Evolutionary conservation across 2,329 filamentous ascomycete species (phyloP), one percentile per base, ranked within the genome.

Genomic region (Plenodomus tracheiphilus): DNA sequence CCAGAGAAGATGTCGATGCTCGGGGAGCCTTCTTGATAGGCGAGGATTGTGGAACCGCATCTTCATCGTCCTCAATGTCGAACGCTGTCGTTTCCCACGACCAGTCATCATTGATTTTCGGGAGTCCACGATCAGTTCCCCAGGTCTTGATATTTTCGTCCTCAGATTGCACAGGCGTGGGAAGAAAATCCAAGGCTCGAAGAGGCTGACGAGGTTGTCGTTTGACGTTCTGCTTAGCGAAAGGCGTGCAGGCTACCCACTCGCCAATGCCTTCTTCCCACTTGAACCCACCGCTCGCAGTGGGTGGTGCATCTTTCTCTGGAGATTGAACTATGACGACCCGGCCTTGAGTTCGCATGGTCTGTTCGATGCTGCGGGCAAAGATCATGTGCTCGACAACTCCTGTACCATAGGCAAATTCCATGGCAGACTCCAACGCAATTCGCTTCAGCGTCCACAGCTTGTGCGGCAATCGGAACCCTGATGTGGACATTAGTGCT

Each of bases 211-310:
- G 52, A 5, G 41, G 21, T 11, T 55, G 19, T 9, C 39, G 51
- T 37, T 59, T 56, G n/a, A 49, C 43, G 11, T 54, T 46, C 25
- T 62, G 59, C 35, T 60, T 65, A 7, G 49, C 43, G 54, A 70
- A 70, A 0, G 75, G 75, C 8, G 75, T 76, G 32, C 65, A 71
- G 0, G 66, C 62, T n/a, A 77, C 70, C 75, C 75, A 78, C 51
- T 78, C 75, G 19, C 73, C 73, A 30, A 78, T 71, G 9, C 73
- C 74, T 40, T 76, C 74, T 55, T 78, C 75, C 74, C 74, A 77
- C 18, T 68, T 62, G 44, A 73, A 74, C 3, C 68, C 70, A 13
- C 63, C 62, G 21, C 51, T 47, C n/a, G 36, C 47, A 4, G 62
- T 53, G 2, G 65, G 66, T 1, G 66, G 64, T 17, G 62, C 61